A percentile compares a stretch with the other conserved stretches of the same genome.
These are phyloP conservation scores for Xylariaceae sp. DNA, from an alignment of 2,329 filamentous ascomycete genomes.

Conservation along the genomic window DNA sequence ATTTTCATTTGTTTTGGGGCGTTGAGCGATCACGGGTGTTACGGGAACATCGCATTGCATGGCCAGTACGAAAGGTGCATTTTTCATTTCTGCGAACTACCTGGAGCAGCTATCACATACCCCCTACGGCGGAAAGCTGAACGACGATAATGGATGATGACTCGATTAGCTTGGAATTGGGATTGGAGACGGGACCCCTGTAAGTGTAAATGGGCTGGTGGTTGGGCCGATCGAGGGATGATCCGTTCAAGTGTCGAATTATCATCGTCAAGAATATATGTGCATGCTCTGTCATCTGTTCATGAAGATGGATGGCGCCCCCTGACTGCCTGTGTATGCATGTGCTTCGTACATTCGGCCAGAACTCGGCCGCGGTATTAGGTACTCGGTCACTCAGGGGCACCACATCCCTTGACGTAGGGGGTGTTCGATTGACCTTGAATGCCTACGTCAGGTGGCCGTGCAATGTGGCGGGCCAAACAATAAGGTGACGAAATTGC, in stretches of 20 bases:
- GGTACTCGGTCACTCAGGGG: too few species aligned
- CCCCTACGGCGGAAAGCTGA: constrained; percentile 2
- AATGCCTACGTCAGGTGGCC: too few species aligned
- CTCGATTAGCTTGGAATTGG: constrained; percentile 13
- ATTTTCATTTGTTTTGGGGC: constrained; percentile 5
- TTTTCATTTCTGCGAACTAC: constrained; percentile 6
- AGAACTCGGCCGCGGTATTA: too few species aligned
- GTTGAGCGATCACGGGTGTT: constrained; percentile 15
- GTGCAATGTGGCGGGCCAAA: too few species aligned
- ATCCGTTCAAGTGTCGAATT: constrained; percentile 12
- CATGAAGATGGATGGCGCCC: neutral
- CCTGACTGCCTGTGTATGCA: neutral
- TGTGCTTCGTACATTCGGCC: too few species aligned
- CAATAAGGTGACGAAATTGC: too few species aligned
- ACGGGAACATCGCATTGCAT: constrained; percentile 13
- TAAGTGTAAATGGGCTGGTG: neutral
- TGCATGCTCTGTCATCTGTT: constrained; percentile 13
- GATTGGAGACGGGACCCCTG: neutral
- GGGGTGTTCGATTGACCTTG: too few species aligned
- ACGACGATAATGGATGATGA: constrained; percentile 22
- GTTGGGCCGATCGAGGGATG: neutral
- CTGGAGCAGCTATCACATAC: constrained; percentile 9
- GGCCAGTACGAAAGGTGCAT: constrained; percentile 4
- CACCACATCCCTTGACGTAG: too few species aligned
- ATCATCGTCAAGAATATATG: constrained; percentile 19